A percentile compares a stretch with the other conserved stretches of the same genome.
phyloP scores from a whole-genome alignment of 2,329 filamentous ascomycete genomes.

The Colletotrichum limetticola region DNA sequence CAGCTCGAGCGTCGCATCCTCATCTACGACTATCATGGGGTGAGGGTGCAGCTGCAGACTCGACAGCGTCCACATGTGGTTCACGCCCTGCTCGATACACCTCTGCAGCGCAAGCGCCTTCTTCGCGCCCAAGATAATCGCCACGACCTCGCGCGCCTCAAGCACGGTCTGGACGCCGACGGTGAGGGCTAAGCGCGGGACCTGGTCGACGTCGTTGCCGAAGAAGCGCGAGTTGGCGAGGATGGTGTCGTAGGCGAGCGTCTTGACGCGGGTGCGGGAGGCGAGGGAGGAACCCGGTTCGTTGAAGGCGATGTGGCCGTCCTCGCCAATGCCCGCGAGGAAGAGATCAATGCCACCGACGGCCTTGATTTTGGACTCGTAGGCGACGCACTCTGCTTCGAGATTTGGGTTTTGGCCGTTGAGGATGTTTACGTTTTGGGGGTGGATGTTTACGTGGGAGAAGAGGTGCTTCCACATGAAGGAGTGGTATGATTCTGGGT shows the following conservation, averaged over 20 bases:
- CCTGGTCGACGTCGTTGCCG: slow-evolving; percentile 75
- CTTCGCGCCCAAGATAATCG: slow-evolving; percentile 84
- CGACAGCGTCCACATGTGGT: slow-evolving; percentile 92
- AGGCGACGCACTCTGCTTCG: slow-evolving; percentile 80
- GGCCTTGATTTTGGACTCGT: slow-evolving; percentile 80
- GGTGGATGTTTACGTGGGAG: slow-evolving; percentile 83
- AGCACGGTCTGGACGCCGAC: slow-evolving; percentile 87
- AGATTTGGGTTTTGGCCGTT: slow-evolving; percentile 83
- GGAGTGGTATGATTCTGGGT: slow-evolving; percentile 87
- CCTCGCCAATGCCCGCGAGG: slow-evolving; percentile 84
- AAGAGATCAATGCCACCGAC: slow-evolving; percentile 87
- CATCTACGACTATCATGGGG: slow-evolving; percentile 85
- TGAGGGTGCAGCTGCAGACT: slow-evolving; percentile 83
- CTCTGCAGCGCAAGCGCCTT: slow-evolving; percentile 84
- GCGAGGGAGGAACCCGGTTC: slow-evolving; percentile 84
- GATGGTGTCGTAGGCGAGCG: slow-evolving; percentile 87
- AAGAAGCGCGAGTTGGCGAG: slow-evolving; percentile 89
- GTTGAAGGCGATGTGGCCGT: slow-evolving; percentile 92
- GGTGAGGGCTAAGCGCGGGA: slow-evolving; percentile 85
- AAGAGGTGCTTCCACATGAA: slow-evolving; percentile 97
- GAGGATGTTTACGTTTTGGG: slow-evolving; percentile 85
- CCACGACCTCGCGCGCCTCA: slow-evolving; percentile 83
- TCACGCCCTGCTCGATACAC: slow-evolving; percentile 84
- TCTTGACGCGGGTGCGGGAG: slow-evolving; percentile 86
- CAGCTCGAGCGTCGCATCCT: slow-evolving; percentile 79